phyloP scores from a whole-genome alignment of 805 yeast species.

The Wickerhamiella vanderwaltii region DNA sequence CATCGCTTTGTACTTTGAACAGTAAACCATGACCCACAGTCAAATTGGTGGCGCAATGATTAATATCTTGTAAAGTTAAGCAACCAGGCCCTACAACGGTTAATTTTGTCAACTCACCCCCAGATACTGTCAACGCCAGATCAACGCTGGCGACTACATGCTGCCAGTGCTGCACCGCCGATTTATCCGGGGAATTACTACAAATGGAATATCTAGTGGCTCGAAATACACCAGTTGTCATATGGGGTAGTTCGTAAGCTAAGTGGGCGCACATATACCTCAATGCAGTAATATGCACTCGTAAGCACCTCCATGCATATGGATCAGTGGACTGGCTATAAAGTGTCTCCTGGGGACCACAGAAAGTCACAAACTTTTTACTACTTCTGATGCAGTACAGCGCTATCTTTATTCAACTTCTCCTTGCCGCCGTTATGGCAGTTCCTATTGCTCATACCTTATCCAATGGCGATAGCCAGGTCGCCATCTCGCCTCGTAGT shows the following conservation, averaged over 20 bases:
- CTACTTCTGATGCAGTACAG: slow-evolving; percentile 1
- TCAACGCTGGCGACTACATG: background rate
- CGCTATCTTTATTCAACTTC: slow-evolving; percentile 6
- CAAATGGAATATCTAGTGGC: background rate
- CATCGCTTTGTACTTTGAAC: background rate
- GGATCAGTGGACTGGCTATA: background rate
- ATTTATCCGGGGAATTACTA: background rate
- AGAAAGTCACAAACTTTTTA: too few species aligned
- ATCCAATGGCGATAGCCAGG: background rate
- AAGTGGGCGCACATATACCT: background rate
- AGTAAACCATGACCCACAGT: background rate
- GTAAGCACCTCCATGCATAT: background rate
- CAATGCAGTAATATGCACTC: background rate
- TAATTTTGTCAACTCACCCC: background rate
- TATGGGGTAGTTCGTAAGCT: slow-evolving; percentile 5
- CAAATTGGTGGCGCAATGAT: background rate
- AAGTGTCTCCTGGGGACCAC: background rate
- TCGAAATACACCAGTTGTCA: background rate
- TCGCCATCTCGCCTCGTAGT: slow-evolving; percentile 3
- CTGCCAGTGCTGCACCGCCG: background rate
- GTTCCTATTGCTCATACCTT: slow-evolving; percentile 4
- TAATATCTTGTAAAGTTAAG: background rate
- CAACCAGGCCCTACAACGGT: background rate
- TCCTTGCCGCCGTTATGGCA: slow-evolving; percentile 12
- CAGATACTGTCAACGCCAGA: background rate